Conservation (phyloP, 208 protist species). For the Acanthamoeba triangularis region DNA sequence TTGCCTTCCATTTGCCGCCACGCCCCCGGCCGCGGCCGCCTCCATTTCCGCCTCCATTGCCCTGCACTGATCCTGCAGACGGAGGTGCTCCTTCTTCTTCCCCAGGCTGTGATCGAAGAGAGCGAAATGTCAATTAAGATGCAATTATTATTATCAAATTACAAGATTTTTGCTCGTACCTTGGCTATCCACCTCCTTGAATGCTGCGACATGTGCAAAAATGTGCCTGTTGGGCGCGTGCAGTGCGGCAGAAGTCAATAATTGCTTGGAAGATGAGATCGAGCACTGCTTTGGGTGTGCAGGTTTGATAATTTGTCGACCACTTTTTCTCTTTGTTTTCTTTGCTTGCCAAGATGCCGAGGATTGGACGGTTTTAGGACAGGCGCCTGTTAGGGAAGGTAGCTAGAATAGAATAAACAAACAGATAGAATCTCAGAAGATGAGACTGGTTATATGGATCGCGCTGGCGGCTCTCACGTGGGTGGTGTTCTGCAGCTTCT, state of each 20-base stretch:
- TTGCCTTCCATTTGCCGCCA: conserved; percentile 36
- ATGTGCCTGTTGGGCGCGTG: neutral
- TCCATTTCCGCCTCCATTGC: neutral
- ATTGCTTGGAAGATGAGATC: neutral
- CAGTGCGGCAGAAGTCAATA: neutral
- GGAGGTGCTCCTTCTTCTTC: conserved; percentile 9
- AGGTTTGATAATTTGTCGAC: neutral
- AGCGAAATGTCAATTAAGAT: neutral
- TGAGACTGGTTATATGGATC: neutral
- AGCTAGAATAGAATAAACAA: neutral
- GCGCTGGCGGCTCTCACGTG: neutral
- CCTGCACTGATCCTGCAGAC: neutral
- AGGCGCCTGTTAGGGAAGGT: neutral
- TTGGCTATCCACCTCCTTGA: conserved; percentile 23
- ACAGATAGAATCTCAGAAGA: neutral
- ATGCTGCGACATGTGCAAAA: neutral
- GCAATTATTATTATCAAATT: neutral
- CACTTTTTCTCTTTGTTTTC: neutral
- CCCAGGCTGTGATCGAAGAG: neutral
- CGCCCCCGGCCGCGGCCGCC: conserved; percentile 18
- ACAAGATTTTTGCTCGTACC: neutral
- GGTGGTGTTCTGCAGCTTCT: too few relatives aligned
- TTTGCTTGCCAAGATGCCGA: neutral
- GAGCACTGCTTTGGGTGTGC: neutral
- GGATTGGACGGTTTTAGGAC: neutral